Evolutionary conservation across 768 basidiomycete genomes (phyloP).

Genomic region (Boletus vermiculosoides): DNA sequence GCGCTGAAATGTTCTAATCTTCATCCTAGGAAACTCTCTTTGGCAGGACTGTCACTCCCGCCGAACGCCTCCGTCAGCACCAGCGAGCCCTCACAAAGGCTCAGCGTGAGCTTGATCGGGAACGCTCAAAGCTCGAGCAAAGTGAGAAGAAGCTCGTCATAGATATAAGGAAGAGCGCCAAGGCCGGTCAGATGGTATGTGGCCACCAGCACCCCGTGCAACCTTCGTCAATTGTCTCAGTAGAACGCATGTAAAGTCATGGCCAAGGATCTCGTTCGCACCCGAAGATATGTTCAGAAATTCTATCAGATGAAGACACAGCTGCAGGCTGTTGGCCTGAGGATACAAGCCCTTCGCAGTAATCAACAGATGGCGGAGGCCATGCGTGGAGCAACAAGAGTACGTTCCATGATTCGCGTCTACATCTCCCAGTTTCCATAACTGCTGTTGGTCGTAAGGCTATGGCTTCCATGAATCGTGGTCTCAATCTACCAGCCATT

Average conservation of each 20-base stretch:
- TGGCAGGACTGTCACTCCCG: constrained; percentile 91
- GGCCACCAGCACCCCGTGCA: not conserved
- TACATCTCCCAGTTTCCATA: constrained; percentile 1
- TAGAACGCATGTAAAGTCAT: constrained; percentile 99
- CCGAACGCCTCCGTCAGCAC: constrained; percentile 94
- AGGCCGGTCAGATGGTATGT: constrained; percentile 88
- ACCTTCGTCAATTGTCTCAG: constrained; percentile 20
- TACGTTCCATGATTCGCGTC: constrained; percentile 40
- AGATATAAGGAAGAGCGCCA: constrained; percentile 97
- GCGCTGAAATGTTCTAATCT: constrained; percentile 12
- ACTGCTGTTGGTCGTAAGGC: constrained; percentile 52
- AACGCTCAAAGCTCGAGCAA: constrained; percentile 89
- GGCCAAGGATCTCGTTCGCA: constrained; percentile 98
- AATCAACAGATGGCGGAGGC: constrained; percentile 99
- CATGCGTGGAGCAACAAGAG: constrained; percentile 96
- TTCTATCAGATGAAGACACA: constrained; percentile 99
- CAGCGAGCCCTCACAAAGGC: constrained; percentile 95
- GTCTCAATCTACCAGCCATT: constrained; percentile 91
- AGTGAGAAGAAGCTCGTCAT: constrained; percentile 94
- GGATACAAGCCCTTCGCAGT: constrained; percentile 94
- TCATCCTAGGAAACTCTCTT: constrained; percentile 86
- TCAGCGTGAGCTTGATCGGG: constrained; percentile 96
- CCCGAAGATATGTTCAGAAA: constrained; percentile 92
- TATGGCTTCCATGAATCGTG: constrained; percentile 97
- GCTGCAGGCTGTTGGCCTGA: constrained; percentile 89